phyloP scores from a whole-genome alignment of 805 yeast genomes.

The Metschnikowia santaceciliae region DNA sequence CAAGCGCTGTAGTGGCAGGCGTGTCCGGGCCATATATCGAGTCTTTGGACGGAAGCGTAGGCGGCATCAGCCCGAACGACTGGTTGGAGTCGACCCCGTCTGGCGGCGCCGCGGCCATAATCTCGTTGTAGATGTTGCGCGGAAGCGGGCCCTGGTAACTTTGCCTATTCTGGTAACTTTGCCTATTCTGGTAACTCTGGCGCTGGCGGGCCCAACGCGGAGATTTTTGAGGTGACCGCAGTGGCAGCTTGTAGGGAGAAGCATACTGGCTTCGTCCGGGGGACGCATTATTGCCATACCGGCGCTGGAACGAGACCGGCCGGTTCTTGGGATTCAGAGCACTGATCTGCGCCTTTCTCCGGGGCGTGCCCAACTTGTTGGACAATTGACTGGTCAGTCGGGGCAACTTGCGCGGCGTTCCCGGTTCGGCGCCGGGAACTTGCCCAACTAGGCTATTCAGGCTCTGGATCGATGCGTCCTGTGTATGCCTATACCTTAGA shows the following conservation, averaged over 20 bases:
- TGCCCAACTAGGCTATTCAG: background rate
- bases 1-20: constrained; percentile 7
- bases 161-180: constrained; percentile 11
- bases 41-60: constrained; percentile 42
- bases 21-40: constrained; percentile 14
- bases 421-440: constrained; percentile 6
- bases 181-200: constrained; percentile 12
- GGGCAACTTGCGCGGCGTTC: constrained; percentile 14
- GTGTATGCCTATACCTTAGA: constrained; percentile 41
- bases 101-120: constrained; percentile 22
- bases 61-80: constrained; percentile 30
- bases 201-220: constrained; percentile 19
- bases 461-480: constrained; percentile 21
- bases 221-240: constrained; percentile 18
- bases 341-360: constrained; percentile 29
- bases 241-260: constrained; percentile 29
- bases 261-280: constrained; percentile 19
- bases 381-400: constrained; percentile 12
- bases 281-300: constrained; percentile 23
- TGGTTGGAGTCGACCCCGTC: constrained; percentile 1
- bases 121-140: constrained; percentile 42
- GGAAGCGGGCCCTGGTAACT: constrained; percentile 31
- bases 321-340: constrained; percentile 32
- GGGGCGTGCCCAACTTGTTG: constrained; percentile 8
- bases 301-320: constrained; percentile 42